Evolutionary conservation across 192 early-diverging fungal species (phyloP).

Genomic region (Backusella tarrabulga): DNA sequence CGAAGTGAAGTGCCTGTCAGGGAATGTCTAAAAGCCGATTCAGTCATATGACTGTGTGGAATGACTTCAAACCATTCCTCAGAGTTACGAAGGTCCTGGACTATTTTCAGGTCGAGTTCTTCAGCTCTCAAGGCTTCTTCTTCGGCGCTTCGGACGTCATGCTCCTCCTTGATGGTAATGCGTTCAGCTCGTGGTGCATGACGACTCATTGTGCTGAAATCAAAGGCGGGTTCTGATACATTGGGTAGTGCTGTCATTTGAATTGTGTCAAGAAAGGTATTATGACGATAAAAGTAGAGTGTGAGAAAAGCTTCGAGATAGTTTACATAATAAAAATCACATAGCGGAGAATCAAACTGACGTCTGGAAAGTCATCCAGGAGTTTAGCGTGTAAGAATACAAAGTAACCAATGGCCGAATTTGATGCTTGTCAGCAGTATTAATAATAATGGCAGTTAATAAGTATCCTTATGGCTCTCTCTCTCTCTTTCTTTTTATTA

Average conservation of each 20-base stretch:
- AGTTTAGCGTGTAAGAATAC: no score
- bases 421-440: no score
- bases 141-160: not conserved
- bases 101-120: constrained; percentile 6
- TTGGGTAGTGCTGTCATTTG: not conserved
- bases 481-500: no score
- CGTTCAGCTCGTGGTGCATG: not conserved
- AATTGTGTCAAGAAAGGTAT: not conserved
- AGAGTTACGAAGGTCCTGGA: constrained; percentile 13
- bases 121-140: constrained; percentile 8
- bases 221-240: not conserved
- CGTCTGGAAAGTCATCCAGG: no score
- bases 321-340: no score
- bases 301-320: no score
- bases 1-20: constrained; percentile 39
- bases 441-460: no score
- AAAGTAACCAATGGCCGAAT: no score
- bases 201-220: not conserved
- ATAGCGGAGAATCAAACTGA: no score
- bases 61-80: constrained; percentile 18
- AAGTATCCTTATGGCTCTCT: no score
- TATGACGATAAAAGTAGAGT: no score
- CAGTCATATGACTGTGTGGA: constrained; percentile 27
- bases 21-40: constrained; percentile 19
- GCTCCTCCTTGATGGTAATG: not conserved